A percentile compares a stretch with the other conserved stretches of the same genome.
Conservation (phyloP, 106 monocot species). For the Acorus calamus region DNA sequence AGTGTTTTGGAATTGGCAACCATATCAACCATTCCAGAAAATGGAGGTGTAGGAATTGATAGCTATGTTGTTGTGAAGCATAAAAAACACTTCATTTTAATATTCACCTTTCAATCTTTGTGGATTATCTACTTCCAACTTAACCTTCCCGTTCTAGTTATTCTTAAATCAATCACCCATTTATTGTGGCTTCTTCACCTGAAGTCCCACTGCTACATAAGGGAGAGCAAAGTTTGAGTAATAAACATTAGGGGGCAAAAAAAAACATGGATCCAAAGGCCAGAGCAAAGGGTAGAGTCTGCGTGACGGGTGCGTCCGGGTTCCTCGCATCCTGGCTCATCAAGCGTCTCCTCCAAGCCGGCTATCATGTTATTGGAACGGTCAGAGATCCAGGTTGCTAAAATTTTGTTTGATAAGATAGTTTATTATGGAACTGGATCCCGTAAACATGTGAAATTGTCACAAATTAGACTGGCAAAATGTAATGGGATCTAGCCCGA, state of each 20-base stretch:
- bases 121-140: neutral
- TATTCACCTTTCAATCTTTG: neutral
- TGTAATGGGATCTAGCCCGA: neutral
- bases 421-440: neutral
- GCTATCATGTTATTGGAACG: conserved; percentile 35
- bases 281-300: conserved; percentile 21
- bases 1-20: too few relatives aligned
- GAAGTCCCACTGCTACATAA: neutral
- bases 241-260: too few relatives aligned
- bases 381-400: conserved; percentile 42
- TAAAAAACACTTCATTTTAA: neutral
- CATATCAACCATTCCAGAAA: too few relatives aligned
- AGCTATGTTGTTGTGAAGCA: too few relatives aligned
- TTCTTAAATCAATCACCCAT: neutral
- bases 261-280: conserved; percentile 2
- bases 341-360: conserved; percentile 28
- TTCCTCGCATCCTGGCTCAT: conserved; percentile 43
- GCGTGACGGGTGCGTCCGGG: conserved; percentile 41
- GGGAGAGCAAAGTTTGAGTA: neutral
- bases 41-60: too few relatives aligned
- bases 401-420: neutral
- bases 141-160: neutral
- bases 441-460: too few relatives aligned
- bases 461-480: too few relatives aligned
- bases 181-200: neutral